Percentiles rank a stretch among this genome's conserved stretches.
Evolutionary conservation across 345 rosid genomes (phyloP).

Genomic region (Hypericum perforatum): DNA sequence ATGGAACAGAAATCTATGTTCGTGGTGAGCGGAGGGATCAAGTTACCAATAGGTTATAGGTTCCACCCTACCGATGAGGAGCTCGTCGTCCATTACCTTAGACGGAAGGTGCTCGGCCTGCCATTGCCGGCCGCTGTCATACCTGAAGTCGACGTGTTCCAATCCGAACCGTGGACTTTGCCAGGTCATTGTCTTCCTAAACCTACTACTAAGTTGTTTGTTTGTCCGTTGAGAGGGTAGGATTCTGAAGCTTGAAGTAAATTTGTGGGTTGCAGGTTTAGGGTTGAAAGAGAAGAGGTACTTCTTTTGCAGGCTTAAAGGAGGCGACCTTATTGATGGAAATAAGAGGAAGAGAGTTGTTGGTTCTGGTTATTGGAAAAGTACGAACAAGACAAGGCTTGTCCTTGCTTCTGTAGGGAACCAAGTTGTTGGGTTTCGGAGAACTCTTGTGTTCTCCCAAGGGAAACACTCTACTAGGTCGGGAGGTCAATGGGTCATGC

Average conservation of each 20-base stretch:
- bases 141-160: constrained; percentile 68
- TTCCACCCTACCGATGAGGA: constrained; percentile 86
- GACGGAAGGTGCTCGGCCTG: constrained; percentile 37
- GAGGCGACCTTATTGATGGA: constrained; percentile 16
- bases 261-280: constrained; percentile 16
- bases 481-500: constrained; percentile 54
- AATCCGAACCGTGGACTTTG: constrained; percentile 49
- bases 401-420: constrained; percentile 29
- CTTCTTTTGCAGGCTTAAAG: constrained; percentile 43
- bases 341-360: constrained; percentile 21
- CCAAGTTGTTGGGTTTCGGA: constrained; percentile 42
- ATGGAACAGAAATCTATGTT: constrained; percentile 16
- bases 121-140: constrained; percentile 71
- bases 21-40: constrained; percentile 33
- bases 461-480: constrained; percentile 19
- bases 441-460: constrained; percentile 40
- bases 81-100: constrained; percentile 77
- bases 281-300: constrained; percentile 59
- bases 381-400: constrained; percentile 39
- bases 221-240: no score
- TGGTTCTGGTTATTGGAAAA: constrained; percentile 72
- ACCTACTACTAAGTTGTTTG: no score
- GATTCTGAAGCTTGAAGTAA: no score
- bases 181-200: constrained; percentile 40
- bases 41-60: constrained; percentile 69